phyloP scores from a whole-genome alignment of 495 filamentous ascomycete genomes.

The Jackrogersella minutella region DNA sequence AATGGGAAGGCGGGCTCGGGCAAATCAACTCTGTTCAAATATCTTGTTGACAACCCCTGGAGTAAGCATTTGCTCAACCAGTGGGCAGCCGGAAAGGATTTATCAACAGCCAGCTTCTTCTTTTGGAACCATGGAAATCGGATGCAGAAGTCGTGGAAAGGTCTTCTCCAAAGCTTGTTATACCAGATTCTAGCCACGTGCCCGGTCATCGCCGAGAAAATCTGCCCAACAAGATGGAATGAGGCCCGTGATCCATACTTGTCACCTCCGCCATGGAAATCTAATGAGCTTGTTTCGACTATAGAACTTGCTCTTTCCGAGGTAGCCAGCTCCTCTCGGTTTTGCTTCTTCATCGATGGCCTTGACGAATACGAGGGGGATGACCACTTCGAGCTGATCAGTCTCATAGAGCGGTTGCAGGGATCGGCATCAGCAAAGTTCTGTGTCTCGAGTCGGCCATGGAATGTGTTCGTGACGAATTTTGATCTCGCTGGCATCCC shows the following conservation, averaged over 20 bases:
- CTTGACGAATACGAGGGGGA: conserved; percentile 54
- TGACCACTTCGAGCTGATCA: conserved; percentile 22
- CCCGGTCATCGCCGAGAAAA: conserved; percentile 44
- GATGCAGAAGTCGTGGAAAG: conserved; percentile 44
- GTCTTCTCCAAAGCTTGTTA: conserved; percentile 48
- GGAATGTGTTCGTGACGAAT: conserved; percentile 51
- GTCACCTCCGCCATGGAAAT: neutral
- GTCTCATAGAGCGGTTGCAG: conserved; percentile 3
- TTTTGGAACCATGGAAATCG: conserved; percentile 52
- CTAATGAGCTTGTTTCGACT: neutral
- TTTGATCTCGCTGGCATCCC: conserved; percentile 33
- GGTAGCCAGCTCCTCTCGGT: neutral
- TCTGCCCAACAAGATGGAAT: conserved; percentile 12
- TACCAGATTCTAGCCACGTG: conserved; percentile 47
- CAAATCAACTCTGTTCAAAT: conserved; percentile 36
- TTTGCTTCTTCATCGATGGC: conserved; percentile 61
- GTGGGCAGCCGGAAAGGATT: conserved; percentile 40
- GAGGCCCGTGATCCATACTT: neutral
- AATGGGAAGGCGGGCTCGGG: conserved; percentile 26
- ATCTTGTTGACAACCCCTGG: conserved; percentile 5
- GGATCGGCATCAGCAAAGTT: conserved; percentile 49
- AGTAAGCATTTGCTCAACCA: conserved; percentile 21
- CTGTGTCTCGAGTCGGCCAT: conserved; percentile 60
- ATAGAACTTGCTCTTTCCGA: neutral
- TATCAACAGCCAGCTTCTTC: conserved; percentile 48